Conservation (phyloP, 371 early-diverging fungal species). For the Fennellomyces sp. region DNA sequence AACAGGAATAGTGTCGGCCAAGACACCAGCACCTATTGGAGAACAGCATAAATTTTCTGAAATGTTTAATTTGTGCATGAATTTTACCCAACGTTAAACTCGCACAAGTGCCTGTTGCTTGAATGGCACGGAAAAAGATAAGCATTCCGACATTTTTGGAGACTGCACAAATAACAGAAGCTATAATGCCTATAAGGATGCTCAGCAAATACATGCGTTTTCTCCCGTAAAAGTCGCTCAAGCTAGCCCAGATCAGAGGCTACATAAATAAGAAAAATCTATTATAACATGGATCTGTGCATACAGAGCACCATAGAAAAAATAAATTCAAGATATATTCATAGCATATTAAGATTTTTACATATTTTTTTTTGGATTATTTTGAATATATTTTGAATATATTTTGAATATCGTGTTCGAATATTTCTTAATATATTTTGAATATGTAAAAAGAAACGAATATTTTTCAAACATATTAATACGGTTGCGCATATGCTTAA, state of each 20-base stretch:
- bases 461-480: no score
- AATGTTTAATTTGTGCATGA: no score
- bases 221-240: constrained; percentile 62
- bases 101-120: constrained; percentile 67
- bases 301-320: no score
- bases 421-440: no score
- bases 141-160: constrained; percentile 53
- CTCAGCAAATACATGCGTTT: constrained; percentile 66
- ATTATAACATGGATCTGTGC: no score
- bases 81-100: constrained; percentile 62
- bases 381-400: no score
- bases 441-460: no score
- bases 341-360: no score
- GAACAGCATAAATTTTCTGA: not conserved
- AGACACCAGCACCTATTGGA: constrained; percentile 31
- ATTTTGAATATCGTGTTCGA: no score
- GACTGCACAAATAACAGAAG: constrained; percentile 64
- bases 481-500: no score
- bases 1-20: constrained; percentile 28
- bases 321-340: no score
- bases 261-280: constrained; percentile 2
- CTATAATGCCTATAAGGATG: constrained; percentile 51
- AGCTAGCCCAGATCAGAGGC: constrained; percentile 67
- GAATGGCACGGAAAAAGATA: constrained; percentile 65
- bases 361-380: no score